Percentiles rank a stretch among this genome's conserved stretches.
phyloP scores from a whole-genome alignment of 768 basidiomycete genomes.

The Panellus pusillus region DNA sequence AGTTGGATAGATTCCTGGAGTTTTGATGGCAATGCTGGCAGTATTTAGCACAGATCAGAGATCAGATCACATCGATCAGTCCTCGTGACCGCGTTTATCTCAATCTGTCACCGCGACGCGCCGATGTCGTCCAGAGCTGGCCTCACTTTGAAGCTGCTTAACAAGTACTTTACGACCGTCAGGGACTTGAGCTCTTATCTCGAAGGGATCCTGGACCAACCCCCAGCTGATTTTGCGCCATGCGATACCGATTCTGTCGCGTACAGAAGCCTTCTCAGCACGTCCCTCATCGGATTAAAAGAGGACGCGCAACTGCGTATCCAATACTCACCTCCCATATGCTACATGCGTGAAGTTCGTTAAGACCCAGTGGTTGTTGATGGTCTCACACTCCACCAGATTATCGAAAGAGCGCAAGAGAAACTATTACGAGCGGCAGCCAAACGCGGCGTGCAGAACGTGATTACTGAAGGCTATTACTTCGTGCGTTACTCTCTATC shows the following conservation, averaged over 20 bases:
- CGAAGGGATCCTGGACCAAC: conserved; percentile 32
- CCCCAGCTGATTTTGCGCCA: conserved; percentile 16
- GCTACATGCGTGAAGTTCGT: conserved; percentile 49
- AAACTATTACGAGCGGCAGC: conserved; percentile 42
- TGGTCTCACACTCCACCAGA: conserved; percentile 32
- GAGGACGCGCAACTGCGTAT: conserved; percentile 24
- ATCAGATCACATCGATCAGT: not conserved
- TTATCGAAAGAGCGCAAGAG: conserved; percentile 62
- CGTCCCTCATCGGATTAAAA: conserved; percentile 46
- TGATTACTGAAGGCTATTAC: conserved; percentile 68
- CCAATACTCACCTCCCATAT: conserved; percentile 38
- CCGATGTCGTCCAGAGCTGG: conserved; percentile 6
- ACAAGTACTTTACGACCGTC: conserved; percentile 45
- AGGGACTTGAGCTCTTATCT: conserved; percentile 41
- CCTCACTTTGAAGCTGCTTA: conserved; percentile 30
- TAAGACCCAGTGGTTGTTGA: too few species aligned
- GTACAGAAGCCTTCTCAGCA: conserved; percentile 41
- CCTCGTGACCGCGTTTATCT: conserved; percentile 5
- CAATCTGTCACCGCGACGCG: not conserved
- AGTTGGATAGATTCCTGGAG: not conserved
- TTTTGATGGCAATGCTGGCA: too few species aligned
- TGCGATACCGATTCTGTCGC: conserved; percentile 25
- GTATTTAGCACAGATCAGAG: too few species aligned
- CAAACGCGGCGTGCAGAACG: conserved; percentile 44
- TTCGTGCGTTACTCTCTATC: conserved; percentile 40